Conservation (phyloP, 106 monocot genomes). For the Posidonia australis region DNA sequence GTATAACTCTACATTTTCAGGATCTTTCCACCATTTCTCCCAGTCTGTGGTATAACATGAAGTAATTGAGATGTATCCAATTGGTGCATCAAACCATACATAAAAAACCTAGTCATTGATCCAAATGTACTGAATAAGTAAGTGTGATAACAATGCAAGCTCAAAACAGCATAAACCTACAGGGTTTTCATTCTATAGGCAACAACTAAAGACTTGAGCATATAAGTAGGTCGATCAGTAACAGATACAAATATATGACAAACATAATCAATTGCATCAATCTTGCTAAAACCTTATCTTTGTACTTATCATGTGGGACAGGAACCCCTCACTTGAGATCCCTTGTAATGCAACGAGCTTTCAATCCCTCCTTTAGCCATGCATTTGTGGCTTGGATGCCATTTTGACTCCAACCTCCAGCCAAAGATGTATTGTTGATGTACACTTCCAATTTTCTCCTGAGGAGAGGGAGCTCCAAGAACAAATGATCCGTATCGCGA, state of each 20-base stretch:
- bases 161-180: no score
- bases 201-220: no score
- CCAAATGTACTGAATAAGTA: no score
- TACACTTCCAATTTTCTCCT: slow-evolving; percentile 61
- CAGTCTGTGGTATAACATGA: slow-evolving; percentile 75
- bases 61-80: slow-evolving; percentile 93
- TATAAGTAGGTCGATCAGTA: no score
- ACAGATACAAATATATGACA: no score
- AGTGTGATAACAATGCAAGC: no score
- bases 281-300: slow-evolving; percentile 60
- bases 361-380: slow-evolving; percentile 92
- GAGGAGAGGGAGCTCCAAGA: slow-evolving; percentile 76
- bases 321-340: slow-evolving; percentile 99
- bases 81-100: slow-evolving; percentile 99
- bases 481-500: slow-evolving; percentile 88
- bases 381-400: slow-evolving; percentile 87
- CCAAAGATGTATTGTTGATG: slow-evolving; percentile 50
- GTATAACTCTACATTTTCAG: slow-evolving; percentile 84
- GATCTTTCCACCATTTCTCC: slow-evolving; percentile 99
- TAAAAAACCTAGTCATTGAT: slow-evolving; percentile 97
- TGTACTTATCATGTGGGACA: slow-evolving; percentile 90
- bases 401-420: slow-evolving; percentile 87
- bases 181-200: no score
- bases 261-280: no score
- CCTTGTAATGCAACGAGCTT: slow-evolving; percentile 82